Evolutionary conservation across 371 early-diverging fungal species (phyloP).

Genomic region (Mortierella sp.): DNA sequence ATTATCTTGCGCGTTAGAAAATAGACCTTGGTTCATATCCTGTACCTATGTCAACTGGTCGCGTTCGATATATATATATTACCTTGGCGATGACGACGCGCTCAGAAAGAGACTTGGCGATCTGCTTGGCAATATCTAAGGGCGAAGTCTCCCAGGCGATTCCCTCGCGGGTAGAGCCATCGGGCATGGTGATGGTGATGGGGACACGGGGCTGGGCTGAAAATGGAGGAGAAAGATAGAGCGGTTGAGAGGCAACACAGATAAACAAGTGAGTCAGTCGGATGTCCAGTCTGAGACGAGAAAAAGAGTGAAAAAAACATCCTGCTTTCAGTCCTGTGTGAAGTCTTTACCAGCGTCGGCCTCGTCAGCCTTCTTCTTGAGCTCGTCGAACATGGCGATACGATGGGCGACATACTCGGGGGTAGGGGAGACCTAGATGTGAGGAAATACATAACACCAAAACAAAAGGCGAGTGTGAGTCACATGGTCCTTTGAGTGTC

Average conservation of each 20-base stretch:
- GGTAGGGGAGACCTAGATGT: conserved; percentile 71
- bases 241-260: background rate
- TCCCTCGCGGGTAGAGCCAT: conserved; percentile 89
- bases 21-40: background rate
- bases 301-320: background rate
- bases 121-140: conserved; percentile 91
- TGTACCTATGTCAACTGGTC: background rate
- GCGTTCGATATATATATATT: background rate
- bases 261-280: background rate
- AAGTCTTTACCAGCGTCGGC: conserved; percentile 79
- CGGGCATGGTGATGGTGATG: conserved; percentile 94
- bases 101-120: conserved; percentile 93
- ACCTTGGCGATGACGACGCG: conserved; percentile 97
- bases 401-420: conserved; percentile 92
- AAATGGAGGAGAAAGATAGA: conserved; percentile 10
- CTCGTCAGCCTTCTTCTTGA: conserved; percentile 86
- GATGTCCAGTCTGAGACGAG: background rate
- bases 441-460: background rate
- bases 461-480: background rate
- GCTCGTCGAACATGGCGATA: conserved; percentile 91
- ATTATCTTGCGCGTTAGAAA: background rate
- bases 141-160: conserved; percentile 98
- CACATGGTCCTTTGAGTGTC: background rate
- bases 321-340: background rate
- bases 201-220: conserved; percentile 86